A percentile compares a stretch with the other conserved stretches of the same genome.
These are phyloP conservation scores for Rhododendron ferrugineum DNA, from an alignment of 148 eudicot genomes.

Conservation along the genomic window DNA sequence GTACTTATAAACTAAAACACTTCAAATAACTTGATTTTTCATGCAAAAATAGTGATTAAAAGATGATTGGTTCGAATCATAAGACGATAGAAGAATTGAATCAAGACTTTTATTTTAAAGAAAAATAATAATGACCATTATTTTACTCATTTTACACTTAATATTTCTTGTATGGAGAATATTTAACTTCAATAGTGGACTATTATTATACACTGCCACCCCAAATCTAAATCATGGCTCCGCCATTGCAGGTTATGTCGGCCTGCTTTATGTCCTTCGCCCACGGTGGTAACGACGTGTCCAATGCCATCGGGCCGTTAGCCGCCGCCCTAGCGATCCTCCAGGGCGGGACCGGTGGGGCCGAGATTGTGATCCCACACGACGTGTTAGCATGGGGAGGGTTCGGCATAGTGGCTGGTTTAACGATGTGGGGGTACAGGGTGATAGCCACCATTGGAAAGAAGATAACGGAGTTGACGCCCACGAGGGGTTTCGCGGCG, in stretches of 20 bases:
- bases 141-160: too few species aligned
- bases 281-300: conserved; percentile 95
- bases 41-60: too few species aligned
- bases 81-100: too few species aligned
- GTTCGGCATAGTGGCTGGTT: conserved; percentile 91
- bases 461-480: conserved; percentile 88
- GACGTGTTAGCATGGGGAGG: conserved; percentile 98
- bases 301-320: conserved; percentile 91
- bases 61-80: too few species aligned
- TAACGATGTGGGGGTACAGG: conserved; percentile 94
- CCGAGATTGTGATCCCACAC: conserved; percentile 58
- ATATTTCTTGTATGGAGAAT: too few species aligned
- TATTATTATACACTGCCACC: too few species aligned
- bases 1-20: too few species aligned
- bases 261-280: conserved; percentile 87
- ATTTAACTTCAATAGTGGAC: too few species aligned
- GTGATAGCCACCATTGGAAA: conserved; percentile 92
- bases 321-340: conserved; percentile 82
- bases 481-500: conserved; percentile 94
- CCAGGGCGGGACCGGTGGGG: conserved; percentile 56
- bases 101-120: too few species aligned
- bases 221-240: neutral
- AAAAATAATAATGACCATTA: too few species aligned
- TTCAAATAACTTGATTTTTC: neutral
- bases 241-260: conserved; percentile 35